Base-by-base conservation (phyloP, 805 yeast species). In the Candida montana region DNA sequence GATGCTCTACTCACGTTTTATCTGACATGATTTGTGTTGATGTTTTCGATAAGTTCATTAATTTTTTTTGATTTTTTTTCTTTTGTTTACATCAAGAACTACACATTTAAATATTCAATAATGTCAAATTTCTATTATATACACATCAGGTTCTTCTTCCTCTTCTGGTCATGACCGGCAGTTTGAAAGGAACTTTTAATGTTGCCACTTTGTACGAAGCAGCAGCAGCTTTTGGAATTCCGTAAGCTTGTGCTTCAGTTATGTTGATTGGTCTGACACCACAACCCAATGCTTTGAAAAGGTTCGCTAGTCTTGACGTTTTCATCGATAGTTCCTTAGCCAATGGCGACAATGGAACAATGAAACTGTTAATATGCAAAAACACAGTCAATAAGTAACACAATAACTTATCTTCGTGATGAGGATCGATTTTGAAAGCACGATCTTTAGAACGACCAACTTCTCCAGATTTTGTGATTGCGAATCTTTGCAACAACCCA, bases 271-370 rank as follows among this genome's bases (percentile, higher is more conserved):
- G 72, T 63, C 84, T 86, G 39, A 87, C 77, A 18, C 64, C 61
- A 53, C 96, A 91, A 46, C 99, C 99, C 47, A 91, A 64, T 12
- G 89, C 83, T 59, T 79, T 81, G 63, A 85, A 80, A 43, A 93
- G 68, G 27, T 75, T 76, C 4, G 72, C 75, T 43, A 88, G 64
- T 55, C 77, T 79, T 11, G 86, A 74, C 29, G 95, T 90, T 57
- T 87, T 87, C 58, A 89, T 62, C 37, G 87, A 80, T 44, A 93
- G 68, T 60, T 90, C 97, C 49, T 81, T 79, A 2, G 96, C 91
- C 50, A 91, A 65, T 17, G 95, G 95, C 3, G 85, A 72, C 31
- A 89, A 64, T 53, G 85, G 93, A 16, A 87, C 77, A 48, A 74
- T 68, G 65, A 78, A 91, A 46, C 76, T 79, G 59, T 87, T 87